Evolutionary conservation across 2,329 filamentous ascomycete species (phyloP).

Genomic region (Cryphonectria naterciae): DNA sequence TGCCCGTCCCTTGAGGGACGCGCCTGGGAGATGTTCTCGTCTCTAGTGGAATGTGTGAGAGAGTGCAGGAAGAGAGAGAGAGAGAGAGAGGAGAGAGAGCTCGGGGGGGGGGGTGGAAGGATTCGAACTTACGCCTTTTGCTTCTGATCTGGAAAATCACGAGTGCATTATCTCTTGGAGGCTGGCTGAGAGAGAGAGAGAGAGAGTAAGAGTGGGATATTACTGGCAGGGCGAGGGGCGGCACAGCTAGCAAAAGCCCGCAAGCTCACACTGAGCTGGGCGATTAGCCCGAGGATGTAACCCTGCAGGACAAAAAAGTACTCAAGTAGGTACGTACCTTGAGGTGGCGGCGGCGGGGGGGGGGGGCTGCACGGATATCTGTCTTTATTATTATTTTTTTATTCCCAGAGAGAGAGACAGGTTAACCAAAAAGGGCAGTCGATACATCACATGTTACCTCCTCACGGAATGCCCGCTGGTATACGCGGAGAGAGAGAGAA

Average conservation of each 20-base stretch:
- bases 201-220: neutral
- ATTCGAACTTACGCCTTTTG: too few species aligned
- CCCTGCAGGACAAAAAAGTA: neutral
- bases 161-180: too few species aligned
- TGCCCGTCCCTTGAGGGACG: too few species aligned
- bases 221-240: neutral
- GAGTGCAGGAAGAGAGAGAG: too few species aligned
- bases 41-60: too few species aligned
- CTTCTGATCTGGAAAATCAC: too few species aligned
- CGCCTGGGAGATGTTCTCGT: too few species aligned
- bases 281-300: neutral
- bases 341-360: neutral
- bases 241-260: neutral
- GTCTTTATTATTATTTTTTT: too few species aligned
- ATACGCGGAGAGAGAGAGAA: neutral
- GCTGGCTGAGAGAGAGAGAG: too few species aligned
- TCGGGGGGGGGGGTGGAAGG: too few species aligned
- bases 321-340: neutral
- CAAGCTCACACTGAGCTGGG: neutral
- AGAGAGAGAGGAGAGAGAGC: too few species aligned
- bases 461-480: neutral
- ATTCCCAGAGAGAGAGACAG: neutral
- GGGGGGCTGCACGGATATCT: neutral
- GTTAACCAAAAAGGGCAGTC: neutral
- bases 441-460: neutral